Evolutionary conservation across 2,329 filamentous ascomycete species (phyloP).

Genomic region (Magnaporthiopsis poae): DNA sequence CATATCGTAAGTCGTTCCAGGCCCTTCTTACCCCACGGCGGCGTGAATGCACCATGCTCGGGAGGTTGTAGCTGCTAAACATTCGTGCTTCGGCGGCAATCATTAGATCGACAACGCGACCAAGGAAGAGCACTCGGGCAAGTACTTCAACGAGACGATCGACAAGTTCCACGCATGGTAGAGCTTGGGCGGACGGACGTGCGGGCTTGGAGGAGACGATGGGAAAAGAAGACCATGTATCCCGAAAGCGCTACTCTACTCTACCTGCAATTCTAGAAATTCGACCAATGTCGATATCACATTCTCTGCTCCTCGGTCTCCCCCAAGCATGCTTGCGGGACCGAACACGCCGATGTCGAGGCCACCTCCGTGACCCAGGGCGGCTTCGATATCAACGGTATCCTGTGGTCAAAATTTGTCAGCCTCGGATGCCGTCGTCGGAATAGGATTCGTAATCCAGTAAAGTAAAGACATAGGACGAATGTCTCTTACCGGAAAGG

Average conservation of each 20-base stretch:
- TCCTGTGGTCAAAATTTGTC: slow-evolving; percentile 11
- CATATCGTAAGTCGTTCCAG: background rate
- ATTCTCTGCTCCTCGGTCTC: background rate
- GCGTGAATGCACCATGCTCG: too few relatives aligned
- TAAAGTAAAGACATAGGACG: too few relatives aligned
- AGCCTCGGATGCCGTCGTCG: background rate
- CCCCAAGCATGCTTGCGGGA: slow-evolving; percentile 7
- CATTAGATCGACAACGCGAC: background rate
- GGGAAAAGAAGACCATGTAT: background rate
- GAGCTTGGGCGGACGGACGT: background rate
- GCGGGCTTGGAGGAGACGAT: background rate
- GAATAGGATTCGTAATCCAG: background rate
- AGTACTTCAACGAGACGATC: background rate
- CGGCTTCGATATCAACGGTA: slow-evolving; percentile 15
- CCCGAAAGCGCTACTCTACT: background rate
- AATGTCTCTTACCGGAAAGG: slow-evolving; percentile 23
- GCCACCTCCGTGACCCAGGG: slow-evolving; percentile 9
- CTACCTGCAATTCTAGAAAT: background rate
- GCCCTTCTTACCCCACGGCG: too few relatives aligned
- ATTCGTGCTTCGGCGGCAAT: too few relatives aligned
- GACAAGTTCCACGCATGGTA: slow-evolving; percentile 11
- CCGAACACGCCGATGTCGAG: slow-evolving; percentile 18
- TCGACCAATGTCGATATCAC: background rate
- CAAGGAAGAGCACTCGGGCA: slow-evolving; percentile 1
- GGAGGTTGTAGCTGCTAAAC: background rate